These are phyloP conservation scores for Aspergillus baeticus DNA, from an alignment of 495 filamentous ascomycete species.

Conservation along the genomic window DNA sequence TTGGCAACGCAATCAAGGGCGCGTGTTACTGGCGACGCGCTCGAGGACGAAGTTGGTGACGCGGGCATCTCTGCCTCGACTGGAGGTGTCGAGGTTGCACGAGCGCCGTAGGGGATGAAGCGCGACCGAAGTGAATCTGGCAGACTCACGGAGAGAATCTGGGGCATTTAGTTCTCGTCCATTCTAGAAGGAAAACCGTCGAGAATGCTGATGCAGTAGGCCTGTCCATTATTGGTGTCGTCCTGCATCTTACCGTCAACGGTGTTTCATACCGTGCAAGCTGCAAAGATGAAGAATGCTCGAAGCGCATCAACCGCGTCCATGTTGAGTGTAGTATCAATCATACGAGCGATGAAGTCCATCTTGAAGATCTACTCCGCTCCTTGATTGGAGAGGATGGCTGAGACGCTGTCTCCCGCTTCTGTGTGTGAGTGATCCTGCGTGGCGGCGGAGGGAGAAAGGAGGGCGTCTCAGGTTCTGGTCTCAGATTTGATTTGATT, in stretches of 20 bases:
- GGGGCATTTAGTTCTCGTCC: slow-evolving; percentile 23
- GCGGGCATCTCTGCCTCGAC: slow-evolving; percentile 15
- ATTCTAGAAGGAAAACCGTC: slow-evolving; percentile 13
- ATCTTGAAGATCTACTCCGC: slow-evolving; percentile 14
- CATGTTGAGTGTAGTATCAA: slow-evolving; percentile 34
- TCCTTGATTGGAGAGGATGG: too few relatives aligned
- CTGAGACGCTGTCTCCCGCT: too few relatives aligned
- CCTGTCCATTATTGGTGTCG: background rate
- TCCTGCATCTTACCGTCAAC: slow-evolving; percentile 1
- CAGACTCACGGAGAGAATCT: slow-evolving; percentile 55
- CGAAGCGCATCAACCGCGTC: slow-evolving; percentile 43
- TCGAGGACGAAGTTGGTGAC: slow-evolving; percentile 10
- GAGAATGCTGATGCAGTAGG: background rate
- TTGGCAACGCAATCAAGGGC: slow-evolving; percentile 53
- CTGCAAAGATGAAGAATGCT: slow-evolving; percentile 44
- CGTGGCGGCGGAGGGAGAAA: background rate
- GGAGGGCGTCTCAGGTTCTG: background rate
- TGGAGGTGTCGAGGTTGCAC: slow-evolving; percentile 37
- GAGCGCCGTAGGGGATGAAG: slow-evolving; percentile 59
- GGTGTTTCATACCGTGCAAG: slow-evolving; percentile 44
- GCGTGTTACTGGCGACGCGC: slow-evolving; percentile 13
- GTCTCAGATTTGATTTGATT: slow-evolving; percentile 7
- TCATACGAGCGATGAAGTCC: slow-evolving; percentile 19
- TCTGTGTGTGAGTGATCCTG: background rate
- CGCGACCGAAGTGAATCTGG: slow-evolving; percentile 50